phyloP scores from a whole-genome alignment of 345 rosid species.

The Capsella bursapastoris region DNA sequence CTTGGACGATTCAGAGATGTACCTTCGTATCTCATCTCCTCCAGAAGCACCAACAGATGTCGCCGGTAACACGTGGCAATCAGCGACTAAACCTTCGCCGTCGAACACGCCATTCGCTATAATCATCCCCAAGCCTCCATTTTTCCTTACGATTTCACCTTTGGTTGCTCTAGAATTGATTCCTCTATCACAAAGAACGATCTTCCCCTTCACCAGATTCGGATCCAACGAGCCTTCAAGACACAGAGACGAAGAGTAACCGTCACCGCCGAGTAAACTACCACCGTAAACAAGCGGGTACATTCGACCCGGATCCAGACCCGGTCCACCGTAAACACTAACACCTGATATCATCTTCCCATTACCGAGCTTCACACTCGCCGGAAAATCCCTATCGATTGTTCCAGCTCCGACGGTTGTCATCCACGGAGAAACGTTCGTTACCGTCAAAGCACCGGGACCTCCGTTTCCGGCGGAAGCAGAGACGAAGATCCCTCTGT shows the following conservation, averaged over 20 bases:
- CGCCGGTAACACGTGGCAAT: constrained; percentile 88
- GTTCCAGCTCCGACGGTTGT: constrained; percentile 88
- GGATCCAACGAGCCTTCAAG: constrained; percentile 83
- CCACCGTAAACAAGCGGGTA: constrained; percentile 78
- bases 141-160: constrained; percentile 78
- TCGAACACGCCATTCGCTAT: constrained; percentile 88
- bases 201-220: constrained; percentile 61
- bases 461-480: constrained; percentile 96
- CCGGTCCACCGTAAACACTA: constrained; percentile 71
- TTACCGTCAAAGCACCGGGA: constrained; percentile 80
- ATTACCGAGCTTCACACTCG: constrained; percentile 76
- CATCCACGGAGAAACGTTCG: constrained; percentile 89
- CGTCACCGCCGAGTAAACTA: constrained; percentile 60
- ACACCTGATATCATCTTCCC: constrained; percentile 66
- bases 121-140: constrained; percentile 92
- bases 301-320: constrained; percentile 59
- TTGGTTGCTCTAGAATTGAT: constrained; percentile 86
- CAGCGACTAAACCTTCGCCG: constrained; percentile 91
- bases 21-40: constrained; percentile 72
- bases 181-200: constrained; percentile 86
- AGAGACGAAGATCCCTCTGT: constrained; percentile 76
- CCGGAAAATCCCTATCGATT: constrained; percentile 81
- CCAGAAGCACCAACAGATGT: constrained; percentile 71
- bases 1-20: constrained; percentile 53
- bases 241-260: constrained; percentile 78